A percentile compares a stretch with the other conserved stretches of the same genome.
Evolutionary conservation across 2,329 filamentous ascomycete species (phyloP).

Genomic region (Fusarium metavorans): DNA sequence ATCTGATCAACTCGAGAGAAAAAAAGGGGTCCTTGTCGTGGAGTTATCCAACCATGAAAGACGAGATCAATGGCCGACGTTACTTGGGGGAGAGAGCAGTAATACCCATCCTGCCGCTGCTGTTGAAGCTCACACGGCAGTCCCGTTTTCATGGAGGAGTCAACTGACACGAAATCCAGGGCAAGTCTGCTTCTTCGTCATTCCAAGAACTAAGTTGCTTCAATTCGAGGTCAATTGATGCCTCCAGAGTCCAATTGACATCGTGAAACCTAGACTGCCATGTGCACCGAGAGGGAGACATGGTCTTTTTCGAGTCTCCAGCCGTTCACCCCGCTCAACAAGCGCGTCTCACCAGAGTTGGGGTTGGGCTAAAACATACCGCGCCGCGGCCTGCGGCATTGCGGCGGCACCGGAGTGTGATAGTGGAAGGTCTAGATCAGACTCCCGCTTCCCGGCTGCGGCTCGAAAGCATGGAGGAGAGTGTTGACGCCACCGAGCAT

Average conservation of each 20-base stretch:
- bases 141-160: conserved; percentile 23
- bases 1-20: conserved; percentile 40
- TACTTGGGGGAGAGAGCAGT: conserved; percentile 2
- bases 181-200: background rate
- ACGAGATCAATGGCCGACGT: background rate
- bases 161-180: conserved; percentile 20
- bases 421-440: conserved; percentile 12
- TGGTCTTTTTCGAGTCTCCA: background rate
- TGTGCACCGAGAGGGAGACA: background rate
- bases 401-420: conserved; percentile 12
- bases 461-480: conserved; percentile 26
- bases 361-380: conserved; percentile 16
- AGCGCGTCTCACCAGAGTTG: conserved; percentile 26
- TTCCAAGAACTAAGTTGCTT: background rate
- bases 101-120: conserved; percentile 8
- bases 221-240: conserved; percentile 17
- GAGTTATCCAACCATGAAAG: conserved; percentile 37
- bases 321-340: conserved; percentile 26
- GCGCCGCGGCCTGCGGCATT: conserved; percentile 14
- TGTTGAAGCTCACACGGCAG: conserved; percentile 17
- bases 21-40: conserved; percentile 37
- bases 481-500: conserved; percentile 37
- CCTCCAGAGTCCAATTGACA: conserved; percentile 20
- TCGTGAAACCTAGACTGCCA: background rate
- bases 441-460: conserved; percentile 30